Base-by-base conservation (phyloP, 139 green algal genomes). In the Chlamydomonas eustigma region DNA sequence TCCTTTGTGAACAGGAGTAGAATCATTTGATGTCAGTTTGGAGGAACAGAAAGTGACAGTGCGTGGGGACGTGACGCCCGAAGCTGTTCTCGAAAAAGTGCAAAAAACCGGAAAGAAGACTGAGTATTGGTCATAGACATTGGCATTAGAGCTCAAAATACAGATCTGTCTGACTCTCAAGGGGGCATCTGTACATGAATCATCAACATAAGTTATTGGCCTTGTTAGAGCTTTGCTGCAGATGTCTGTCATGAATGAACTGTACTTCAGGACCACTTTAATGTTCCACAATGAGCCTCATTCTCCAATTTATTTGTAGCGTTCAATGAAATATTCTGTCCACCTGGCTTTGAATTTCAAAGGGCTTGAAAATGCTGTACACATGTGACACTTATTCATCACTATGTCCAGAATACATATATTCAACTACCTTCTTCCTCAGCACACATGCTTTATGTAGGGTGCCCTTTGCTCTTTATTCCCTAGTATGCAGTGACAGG, bases 51-150 rank as follows among this genome's bases (percentile, higher is more conserved):
- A 85, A 58, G 90, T 91, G 2, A 76, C 89, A 1, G 90, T 94
- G 6, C 78, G 80, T 33, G 85, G 89, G 33, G 83, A 88, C 33
- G 78, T 93, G 1, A 86, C 77, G 1, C 83, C 87, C 0, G 71
- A 93, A 33, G 85, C 76, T 25, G 86, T 93, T 32, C 64, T 93
- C 31, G 83, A 90, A 63, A 86, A 84, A 69, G 83, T 94, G 2
- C 58, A 75, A 24, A 93, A 94, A 75, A 90, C 87, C 4, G 70
- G 77, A 1, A 82, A 82, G 77, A 82, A 82, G 71, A 76, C 76
- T 24, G 76, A 81, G 76, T 51, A 76, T 1, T n/a, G 35, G 2
- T 58, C 44, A 28, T 58, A 18, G 18, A 58, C 12, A 58, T 58
- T 58, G 44, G 12, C 44, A 58, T 28, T 58, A 12, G 12, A 58